Evolutionary conservation across 106 monocot genomes (phyloP).

Genomic region (Apostasia shenzhenica): DNA sequence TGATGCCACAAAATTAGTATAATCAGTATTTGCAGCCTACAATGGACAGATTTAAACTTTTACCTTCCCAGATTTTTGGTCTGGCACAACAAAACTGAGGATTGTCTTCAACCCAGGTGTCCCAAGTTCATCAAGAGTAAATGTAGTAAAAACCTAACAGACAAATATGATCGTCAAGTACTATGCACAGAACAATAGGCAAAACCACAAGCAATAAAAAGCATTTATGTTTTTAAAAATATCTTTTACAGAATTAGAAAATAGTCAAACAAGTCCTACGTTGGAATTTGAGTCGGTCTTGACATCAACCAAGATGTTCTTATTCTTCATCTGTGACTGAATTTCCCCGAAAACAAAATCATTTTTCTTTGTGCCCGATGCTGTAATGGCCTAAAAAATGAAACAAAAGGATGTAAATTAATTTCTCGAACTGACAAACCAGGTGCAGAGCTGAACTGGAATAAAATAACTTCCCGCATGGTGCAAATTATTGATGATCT

Average conservation of each 20-base stretch:
- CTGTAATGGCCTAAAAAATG: slow-evolving; percentile 42
- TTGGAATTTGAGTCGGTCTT: slow-evolving; percentile 54
- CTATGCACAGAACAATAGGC: too few relatives aligned
- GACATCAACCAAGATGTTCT: slow-evolving; percentile 48
- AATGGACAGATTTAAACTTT: neutral
- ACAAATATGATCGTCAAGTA: too few relatives aligned
- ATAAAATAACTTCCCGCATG: neutral
- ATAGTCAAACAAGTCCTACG: slow-evolving; percentile 17
- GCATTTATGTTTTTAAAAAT: too few relatives aligned
- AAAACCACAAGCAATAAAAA: too few relatives aligned
- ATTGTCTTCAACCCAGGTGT: slow-evolving; percentile 64
- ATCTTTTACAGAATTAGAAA: too few relatives aligned
- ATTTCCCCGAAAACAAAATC: slow-evolving; percentile 55
- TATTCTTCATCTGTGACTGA: slow-evolving; percentile 53
- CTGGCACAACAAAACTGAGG: slow-evolving; percentile 71
- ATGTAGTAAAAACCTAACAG: slow-evolving; percentile 32
- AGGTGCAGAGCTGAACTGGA: too few relatives aligned
- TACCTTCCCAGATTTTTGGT: slow-evolving; percentile 88
- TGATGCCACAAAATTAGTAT: neutral
- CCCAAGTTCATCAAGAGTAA: slow-evolving; percentile 49
- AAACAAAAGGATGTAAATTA: neutral
- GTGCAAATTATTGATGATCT: neutral
- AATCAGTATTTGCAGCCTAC: neutral
- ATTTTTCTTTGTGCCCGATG: slow-evolving; percentile 59
- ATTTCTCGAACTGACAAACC: too few relatives aligned